phyloP scores from a whole-genome alignment of 2,329 filamentous ascomycete genomes.

The Fusarium setosum region DNA sequence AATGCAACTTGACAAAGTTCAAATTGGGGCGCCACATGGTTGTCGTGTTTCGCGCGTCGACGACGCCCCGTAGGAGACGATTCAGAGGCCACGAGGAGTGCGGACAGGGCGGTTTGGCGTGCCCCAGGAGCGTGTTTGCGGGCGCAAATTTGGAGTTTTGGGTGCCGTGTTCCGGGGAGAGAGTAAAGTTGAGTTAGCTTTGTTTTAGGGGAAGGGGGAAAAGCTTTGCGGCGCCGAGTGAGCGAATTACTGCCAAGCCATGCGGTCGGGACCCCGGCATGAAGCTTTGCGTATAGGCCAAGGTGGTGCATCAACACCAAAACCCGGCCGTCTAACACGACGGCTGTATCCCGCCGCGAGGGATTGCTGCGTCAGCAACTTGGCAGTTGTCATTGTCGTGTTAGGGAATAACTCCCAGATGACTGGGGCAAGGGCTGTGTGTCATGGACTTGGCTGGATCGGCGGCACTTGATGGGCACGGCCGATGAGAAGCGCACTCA shows the following conservation, averaged over 20 bases:
- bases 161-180: constrained; percentile 25
- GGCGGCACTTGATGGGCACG: constrained; percentile 25
- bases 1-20: constrained; percentile 44
- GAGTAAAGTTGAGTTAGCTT: constrained; percentile 16
- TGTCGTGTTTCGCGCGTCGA: constrained; percentile 5
- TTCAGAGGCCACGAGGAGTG: not conserved
- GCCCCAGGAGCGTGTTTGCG: not conserved
- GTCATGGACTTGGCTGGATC: constrained; percentile 17
- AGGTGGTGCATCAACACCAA: constrained; percentile 26
- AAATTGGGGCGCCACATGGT: constrained; percentile 39
- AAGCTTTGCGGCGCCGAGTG: constrained; percentile 20
- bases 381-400: constrained; percentile 13
- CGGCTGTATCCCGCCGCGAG: constrained; percentile 14
- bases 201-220: constrained; percentile 13
- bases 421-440: not conserved
- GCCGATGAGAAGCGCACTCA: constrained; percentile 26
- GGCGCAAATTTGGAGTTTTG: constrained; percentile 3
- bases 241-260: constrained; percentile 34
- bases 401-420: constrained; percentile 20
- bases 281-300: constrained; percentile 24
- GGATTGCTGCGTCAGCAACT: constrained; percentile 1
- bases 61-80: not conserved
- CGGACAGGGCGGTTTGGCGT: constrained; percentile 8
- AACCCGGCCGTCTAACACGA: constrained; percentile 12
- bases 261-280: not conserved